Base-by-base conservation (phyloP, 305 asterid genomes). In the Petunia hybrid region DNA sequence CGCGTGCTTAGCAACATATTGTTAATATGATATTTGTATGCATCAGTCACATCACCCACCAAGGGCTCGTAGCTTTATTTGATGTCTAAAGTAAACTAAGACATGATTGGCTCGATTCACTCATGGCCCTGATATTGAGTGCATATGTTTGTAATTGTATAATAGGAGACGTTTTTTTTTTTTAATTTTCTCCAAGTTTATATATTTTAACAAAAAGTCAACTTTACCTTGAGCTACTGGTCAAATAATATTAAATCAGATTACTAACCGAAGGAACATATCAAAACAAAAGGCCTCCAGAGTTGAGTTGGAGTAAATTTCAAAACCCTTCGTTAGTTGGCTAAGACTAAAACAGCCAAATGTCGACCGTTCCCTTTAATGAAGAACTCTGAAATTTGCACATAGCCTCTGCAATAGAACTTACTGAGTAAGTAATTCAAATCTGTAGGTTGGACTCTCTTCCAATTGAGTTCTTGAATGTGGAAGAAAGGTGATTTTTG, bases 381-480 rank as follows among this genome's bases (percentile, higher is more conserved):
- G 36, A 6, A 13, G 51, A 22, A 41, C 74, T 41, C 74, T 1
- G 8, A 67, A 67, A 41, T 67, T 41, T 67, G 3, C 74, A 67
- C 41, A 14, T 67, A 14, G 38, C 36, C 42, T 41, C 43, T 64
- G 22, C 8, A 64, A 12, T 13, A 14, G 13, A 7, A 6, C 36
- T 66, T 66, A 40, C 14, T 67, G 13, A 14, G 14, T 67, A 41
- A 67, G 13, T 67, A 14, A 14, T 40, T 65, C 46, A 14, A 39
- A 39, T 10, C 1, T 31, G 13, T 73, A 0, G 62, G 45, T 48
- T 71, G 7, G 61, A 71, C 39, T 16, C 63, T 51, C 46, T 53
- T 73, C 63, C 78, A 51, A 53, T 71, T 69, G 22, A 74, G 36
- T 53, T 74, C 64, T 55, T 74, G 38, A 51, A 74, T 74, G 64